Base-by-base conservation (phyloP, 2,329 filamentous ascomycete genomes). In the Colletotrichum sublineola region DNA sequence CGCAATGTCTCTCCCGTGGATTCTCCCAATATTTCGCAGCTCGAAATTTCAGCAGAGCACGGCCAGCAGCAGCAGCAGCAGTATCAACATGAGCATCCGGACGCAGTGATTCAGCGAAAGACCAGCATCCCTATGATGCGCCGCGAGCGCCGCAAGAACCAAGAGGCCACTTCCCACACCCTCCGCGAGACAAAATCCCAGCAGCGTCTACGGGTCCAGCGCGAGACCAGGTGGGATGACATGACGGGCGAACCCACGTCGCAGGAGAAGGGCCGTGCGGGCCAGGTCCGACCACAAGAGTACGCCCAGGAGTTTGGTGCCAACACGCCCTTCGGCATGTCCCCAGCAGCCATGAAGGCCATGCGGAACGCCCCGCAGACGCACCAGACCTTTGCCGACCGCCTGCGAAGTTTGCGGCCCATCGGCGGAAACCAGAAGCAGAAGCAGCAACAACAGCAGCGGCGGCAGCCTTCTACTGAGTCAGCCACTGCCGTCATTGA, bases 211-310 rank as follows among this genome's bases (percentile, higher is more conserved):
- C 72, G 74, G 20, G 55, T 79, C 74, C 74, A 66, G n/a, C 74
- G 63, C 40, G 84, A 87, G 72, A 86, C 85, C 31, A 83, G 85
- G 75, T 93, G 91, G 91, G 90, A 94, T 80, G 87, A 88, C 60
- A 89, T 88, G 78, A 91, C 91, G 3, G 91, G 90, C 11, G 91
- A 93, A 77, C 88, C 90, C 50, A 91, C 89, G 6, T 86, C 84
- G n/a, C 87, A 83, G 67, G 81, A 85, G 29, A 85, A 83, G 60
- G 90, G 90, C 18, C 88, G 86, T 70, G 82, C 87, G 36, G 86
- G 86, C 50, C 88, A 89, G 73, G 86, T 88, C 36, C 88, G 86
- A 73, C 88, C 91, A 24, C 86, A 86, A 42, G 83, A 86, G 69
- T 87, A 82, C 74, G 82, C 79, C 3, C 81, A 83, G 18, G 81